Base-by-base conservation (phyloP, 2,329 filamentous ascomycete genomes). In the Neoarthrinium moseri region DNA sequence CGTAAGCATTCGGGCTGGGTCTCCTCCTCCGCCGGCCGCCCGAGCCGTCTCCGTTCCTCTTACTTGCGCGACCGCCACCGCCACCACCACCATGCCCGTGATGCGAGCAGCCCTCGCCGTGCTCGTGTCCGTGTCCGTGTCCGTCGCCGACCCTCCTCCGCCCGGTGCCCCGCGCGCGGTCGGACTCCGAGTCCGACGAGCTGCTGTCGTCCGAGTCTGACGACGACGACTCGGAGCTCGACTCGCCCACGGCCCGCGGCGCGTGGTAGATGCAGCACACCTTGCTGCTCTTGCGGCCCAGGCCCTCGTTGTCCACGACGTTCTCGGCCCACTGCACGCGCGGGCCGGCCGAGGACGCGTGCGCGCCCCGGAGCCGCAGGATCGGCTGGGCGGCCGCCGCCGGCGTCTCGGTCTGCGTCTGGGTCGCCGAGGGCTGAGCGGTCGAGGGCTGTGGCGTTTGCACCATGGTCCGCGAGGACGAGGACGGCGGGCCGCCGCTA, bases 211-310 rank as follows among this genome's bases (percentile, higher is more conserved):
- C 77, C 12, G 82, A 83, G 18, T 75, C 77, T 12, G 74, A 78
- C 0, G 74, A 81, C 3, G 79, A 82, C 41, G 73, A 72, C 49
- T 86, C 82, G 54, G 83, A 81, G 54, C 86, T 91, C 24, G 88
- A 94, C 65, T 97, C 92, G 63, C 87, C 90, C 4, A 90, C 83
- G 10, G 77, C 81, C 55, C 86, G 87, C 6, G 90, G 85, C 50
- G 87, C 87, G 71, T 96, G 92, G 71, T 96, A 99, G 67, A 99
- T 99, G 67, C 94, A 99, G 78, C 94, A 99, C n/a, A 97, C 94
- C 81, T 99, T 99, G 15, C 89, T 95, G 53, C 83, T 92, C 72
- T 97, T 99, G 68, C 89, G 88, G 6, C 91, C 91, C 66, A 97
- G 78, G 4, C 90, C 90, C 68, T 99, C 94, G 61, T 99, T 99